Evolutionary conservation across 1,284 basidiomycete genomes (phyloP), one percentile per base, ranked within the genome.

Genomic region (Chondrostereum purpureum): DNA sequence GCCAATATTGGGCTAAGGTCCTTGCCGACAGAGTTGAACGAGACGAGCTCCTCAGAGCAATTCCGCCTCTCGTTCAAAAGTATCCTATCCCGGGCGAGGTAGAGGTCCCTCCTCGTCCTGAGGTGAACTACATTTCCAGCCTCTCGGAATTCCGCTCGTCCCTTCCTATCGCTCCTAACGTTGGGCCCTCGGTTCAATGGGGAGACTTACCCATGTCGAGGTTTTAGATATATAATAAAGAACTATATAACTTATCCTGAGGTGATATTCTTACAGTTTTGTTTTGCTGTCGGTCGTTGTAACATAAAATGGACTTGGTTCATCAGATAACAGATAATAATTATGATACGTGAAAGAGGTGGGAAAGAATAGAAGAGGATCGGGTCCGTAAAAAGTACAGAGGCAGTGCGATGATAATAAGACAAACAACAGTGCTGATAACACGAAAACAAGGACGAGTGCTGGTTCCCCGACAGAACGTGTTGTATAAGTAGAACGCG

Each of bases 121-220:
- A 72, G 18, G 83, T 78, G 10, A 76, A 78, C 8, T 74, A 73
- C 48, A 79, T 94, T 46, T 62, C 80, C 46, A 84, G 94, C 58
- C 62, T 83, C n/a, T 67, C 77, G 45, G 63, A 59, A 18, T 94
- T 94, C 73, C 92, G 84, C 68, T 72, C 27, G 20, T 33, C 19
- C 17, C 35, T 53, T 35, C 11, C 17, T 5, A 36, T 33, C 19
- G 5, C 45, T 21, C 10, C 27, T 27, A 65, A 68, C 50, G 73
- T 80, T n/a, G 72, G 66, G 33, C 77, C 83, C 2, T 64, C 86
- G 51, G 76, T 78, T 1, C 64, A 79, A 46, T 87, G 83, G 83
- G 75, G 73, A 36, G 84, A 88, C 63, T 65, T 85, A 47, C 82
- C 80, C n/a, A 51, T 63, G 17, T 59, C 70, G 11, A 65, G 62